Conservation (phyloP, 345 rosid species). For the Corchorus capsularis region DNA sequence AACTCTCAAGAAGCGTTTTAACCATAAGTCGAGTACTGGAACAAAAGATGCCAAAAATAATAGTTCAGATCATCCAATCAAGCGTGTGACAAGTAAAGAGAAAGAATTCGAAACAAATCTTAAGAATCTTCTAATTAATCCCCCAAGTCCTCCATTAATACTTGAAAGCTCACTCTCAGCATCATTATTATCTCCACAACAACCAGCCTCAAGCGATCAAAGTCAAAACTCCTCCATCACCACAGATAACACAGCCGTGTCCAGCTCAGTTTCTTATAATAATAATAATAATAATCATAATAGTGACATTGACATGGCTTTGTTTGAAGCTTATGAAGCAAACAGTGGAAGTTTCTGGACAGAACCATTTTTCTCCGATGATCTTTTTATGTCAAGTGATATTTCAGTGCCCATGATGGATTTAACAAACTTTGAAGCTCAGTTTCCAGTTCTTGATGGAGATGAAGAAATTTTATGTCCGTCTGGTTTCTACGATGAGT, state of each 20-base stretch:
- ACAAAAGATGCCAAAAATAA: background rate
- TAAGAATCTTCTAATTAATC: background rate
- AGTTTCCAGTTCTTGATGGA: slow-evolving; percentile 28
- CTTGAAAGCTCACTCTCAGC: slow-evolving; percentile 26
- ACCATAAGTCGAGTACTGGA: background rate
- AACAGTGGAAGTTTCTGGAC: slow-evolving; percentile 42
- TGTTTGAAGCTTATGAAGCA: slow-evolving; percentile 28
- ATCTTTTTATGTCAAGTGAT: slow-evolving; percentile 23
- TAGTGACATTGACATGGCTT: background rate
- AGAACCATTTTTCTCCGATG: slow-evolving; percentile 40
- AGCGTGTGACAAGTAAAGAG: background rate
- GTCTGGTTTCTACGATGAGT: slow-evolving; percentile 12
- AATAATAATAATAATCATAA: background rate
- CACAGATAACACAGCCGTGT: background rate
- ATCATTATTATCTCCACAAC: slow-evolving; percentile 19
- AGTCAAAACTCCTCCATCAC: slow-evolving; percentile 17
- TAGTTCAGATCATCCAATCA: background rate
- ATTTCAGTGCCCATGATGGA: slow-evolving; percentile 16
- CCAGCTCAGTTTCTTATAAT: slow-evolving; percentile 1
- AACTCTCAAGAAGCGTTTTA: slow-evolving; percentile 44
- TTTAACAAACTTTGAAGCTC: slow-evolving; percentile 1
- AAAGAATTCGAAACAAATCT: slow-evolving; percentile 8
- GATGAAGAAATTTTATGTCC: slow-evolving; percentile 18
- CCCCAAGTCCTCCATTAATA: slow-evolving; percentile 1
- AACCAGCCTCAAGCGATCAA: slow-evolving; percentile 23